phyloP scores from a whole-genome alignment of 2,329 filamentous ascomycete species.

The Arthrocladium fulminans region DNA sequence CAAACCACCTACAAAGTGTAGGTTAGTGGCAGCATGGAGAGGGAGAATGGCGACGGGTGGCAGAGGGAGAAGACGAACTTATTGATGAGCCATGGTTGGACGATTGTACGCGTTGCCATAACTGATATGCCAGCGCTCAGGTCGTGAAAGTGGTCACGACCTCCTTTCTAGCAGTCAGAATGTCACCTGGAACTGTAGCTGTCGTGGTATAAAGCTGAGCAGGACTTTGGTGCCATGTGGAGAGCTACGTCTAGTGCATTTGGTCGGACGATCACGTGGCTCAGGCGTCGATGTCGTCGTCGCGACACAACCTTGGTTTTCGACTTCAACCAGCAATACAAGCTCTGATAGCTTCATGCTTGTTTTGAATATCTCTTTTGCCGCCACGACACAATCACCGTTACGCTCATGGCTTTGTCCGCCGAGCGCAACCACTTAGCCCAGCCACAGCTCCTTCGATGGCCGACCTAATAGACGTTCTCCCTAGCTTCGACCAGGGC shows the following conservation, averaged over 20 bases:
- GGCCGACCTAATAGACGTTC: slow-evolving; percentile 75
- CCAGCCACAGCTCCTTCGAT: slow-evolving; percentile 37
- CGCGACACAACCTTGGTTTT: neutral
- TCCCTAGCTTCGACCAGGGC: slow-evolving; percentile 67
- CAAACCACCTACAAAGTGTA: slow-evolving; percentile 33
- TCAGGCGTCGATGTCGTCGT: neutral
- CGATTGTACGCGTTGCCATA: slow-evolving; percentile 13
- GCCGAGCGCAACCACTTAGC: neutral
- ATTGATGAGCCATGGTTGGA: slow-evolving; percentile 33
- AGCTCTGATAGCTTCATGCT: neutral
- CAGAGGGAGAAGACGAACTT: slow-evolving; percentile 26
- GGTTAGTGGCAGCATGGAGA: too few species aligned
- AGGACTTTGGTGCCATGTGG: too few species aligned
- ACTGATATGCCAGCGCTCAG: neutral
- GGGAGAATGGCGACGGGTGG: neutral
- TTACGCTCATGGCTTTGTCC: neutral
- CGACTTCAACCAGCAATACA: neutral
- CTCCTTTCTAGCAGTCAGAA: too few species aligned
- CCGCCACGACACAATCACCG: neutral
- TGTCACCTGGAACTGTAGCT: too few species aligned
- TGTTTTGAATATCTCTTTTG: neutral
- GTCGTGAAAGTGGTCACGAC: too few species aligned
- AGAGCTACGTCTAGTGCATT: too few species aligned
- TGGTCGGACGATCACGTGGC: too few species aligned
- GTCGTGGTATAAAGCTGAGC: neutral